Evolutionary conservation across 2,329 filamentous ascomycete species (phyloP), one percentile per base, ranked within the genome.

Genomic region (Apiospora sp.): DNA sequence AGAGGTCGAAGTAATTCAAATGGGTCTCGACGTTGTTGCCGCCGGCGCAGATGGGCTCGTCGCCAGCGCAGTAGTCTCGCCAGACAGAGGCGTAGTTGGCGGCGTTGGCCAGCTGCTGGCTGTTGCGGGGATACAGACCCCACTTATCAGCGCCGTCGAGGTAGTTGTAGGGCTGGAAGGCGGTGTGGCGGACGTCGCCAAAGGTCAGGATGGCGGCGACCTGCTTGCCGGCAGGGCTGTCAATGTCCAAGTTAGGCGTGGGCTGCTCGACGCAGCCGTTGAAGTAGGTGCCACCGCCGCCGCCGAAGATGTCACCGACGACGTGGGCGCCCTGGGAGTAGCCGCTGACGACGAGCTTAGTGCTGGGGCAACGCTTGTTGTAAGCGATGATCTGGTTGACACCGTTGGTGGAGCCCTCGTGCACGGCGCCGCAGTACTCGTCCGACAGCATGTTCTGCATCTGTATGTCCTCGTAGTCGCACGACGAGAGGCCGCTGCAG

Each of bases 251-350:
- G 1, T 77, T 78, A 12, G 76, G 61, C 37, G 75, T 79, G 16
- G 69, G 8, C 16, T 74, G 71, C 71, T 79, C 77, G 43, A 76
- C 75, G 69, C 81, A 83, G 22, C 73, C 78, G 34, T 82, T 73
- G 68, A 81, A 82, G 72, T 80, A 81, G 8, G 74, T 77, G 24
- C 82, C 82, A 27, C 81, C 81, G 14, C 80, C 80, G 13, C 80
- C 80, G 58, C 79, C 80, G 7, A 83, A 74, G 37, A 84, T 78
- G 73, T 83, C 83, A 61, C 82, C 79, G 24, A 82, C 74, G 16
- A 86, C 78, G 2, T 84, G 82, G 1, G 78, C 81, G 67, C 84
- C 84, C 73, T 86, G 82, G 1, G 81, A 83, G 74, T 84, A 86
- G 0, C 84, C 84, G 73, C 81, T 82, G 43, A 86, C 70, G 8